These are phyloP conservation scores for Murraya paniculata DNA, from an alignment of 345 rosid species.

Conservation along the genomic window DNA sequence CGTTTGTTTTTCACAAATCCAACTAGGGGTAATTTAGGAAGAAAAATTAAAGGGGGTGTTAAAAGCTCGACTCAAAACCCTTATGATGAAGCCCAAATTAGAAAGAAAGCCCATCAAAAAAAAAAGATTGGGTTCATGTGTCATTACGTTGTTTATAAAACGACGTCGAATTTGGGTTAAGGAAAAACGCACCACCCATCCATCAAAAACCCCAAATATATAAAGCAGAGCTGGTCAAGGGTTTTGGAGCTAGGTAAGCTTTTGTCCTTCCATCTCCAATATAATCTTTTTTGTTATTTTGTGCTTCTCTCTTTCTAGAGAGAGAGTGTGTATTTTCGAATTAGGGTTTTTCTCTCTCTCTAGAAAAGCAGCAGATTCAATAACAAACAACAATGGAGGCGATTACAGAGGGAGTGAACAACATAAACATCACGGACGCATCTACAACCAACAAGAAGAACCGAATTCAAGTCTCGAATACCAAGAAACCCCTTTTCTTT, in stretches of 20 bases:
- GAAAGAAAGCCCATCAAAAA: too few relatives aligned
- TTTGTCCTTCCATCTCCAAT: too few relatives aligned
- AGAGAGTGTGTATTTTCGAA: not conserved
- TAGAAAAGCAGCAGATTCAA: not conserved
- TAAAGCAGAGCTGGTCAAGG: not conserved
- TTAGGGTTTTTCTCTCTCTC: conserved; percentile 21
- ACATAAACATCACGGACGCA: conserved; percentile 31
- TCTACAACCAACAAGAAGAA: conserved; percentile 44
- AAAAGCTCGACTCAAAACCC: accelerated
- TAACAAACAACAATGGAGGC: conserved; percentile 22
- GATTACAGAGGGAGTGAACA: conserved; percentile 29
- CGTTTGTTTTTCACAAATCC: too few relatives aligned
- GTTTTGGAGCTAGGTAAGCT: conserved; percentile 8
- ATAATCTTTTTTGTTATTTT: not conserved
- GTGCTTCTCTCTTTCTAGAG: not conserved
- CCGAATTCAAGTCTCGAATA: conserved; percentile 72
- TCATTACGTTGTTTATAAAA: not conserved
- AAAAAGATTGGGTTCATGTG: not conserved
- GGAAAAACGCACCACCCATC: accelerated
- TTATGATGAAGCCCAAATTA: too few relatives aligned
- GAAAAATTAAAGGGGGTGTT: too few relatives aligned
- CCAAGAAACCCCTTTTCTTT: conserved; percentile 71
- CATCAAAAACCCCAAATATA: not conserved
- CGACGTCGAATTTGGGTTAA: not conserved
- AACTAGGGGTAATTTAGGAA: too few relatives aligned